These are phyloP conservation scores for Monosporozyma servazzii DNA, from an alignment of 805 yeast species.

Conservation along the genomic window DNA sequence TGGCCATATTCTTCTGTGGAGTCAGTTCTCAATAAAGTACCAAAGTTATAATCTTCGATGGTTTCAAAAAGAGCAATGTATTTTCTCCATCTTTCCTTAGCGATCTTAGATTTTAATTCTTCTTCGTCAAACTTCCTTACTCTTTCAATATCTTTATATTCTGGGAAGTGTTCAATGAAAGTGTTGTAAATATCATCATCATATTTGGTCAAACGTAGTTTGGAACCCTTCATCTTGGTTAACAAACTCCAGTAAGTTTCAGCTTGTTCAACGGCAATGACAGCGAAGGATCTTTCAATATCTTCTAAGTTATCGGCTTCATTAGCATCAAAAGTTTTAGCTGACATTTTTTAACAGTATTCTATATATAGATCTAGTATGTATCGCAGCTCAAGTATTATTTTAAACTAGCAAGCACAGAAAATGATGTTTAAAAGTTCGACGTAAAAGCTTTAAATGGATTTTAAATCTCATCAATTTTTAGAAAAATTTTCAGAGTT, in stretches of 20 bases:
- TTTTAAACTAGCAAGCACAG: background rate
- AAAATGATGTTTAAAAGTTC: background rate
- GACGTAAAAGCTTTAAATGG: background rate
- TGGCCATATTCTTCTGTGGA: slow-evolving; percentile 68
- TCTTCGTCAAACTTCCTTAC: slow-evolving; percentile 60
- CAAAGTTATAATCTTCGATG: slow-evolving; percentile 89
- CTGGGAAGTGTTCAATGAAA: slow-evolving; percentile 75
- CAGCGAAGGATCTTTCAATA: slow-evolving; percentile 96
- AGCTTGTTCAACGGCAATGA: slow-evolving; percentile 91
- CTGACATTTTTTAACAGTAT: slow-evolving; percentile 2
- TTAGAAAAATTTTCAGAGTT: background rate
- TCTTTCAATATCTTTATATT: slow-evolving; percentile 52
- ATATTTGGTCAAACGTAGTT: slow-evolving; percentile 57
- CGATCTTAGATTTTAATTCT: slow-evolving; percentile 67
- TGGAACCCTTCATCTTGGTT: slow-evolving; percentile 67
- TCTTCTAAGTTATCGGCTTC: slow-evolving; percentile 91
- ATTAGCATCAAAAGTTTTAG: slow-evolving; percentile 61
- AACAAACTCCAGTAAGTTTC: slow-evolving; percentile 86
- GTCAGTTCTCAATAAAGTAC: slow-evolving; percentile 79
- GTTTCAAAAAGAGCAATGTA: slow-evolving; percentile 76
- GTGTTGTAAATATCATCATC: slow-evolving; percentile 62
- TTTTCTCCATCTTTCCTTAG: slow-evolving; percentile 86
- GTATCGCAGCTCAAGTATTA: background rate
- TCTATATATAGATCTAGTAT: background rate
- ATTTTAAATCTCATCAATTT: background rate